Base-by-base conservation (phyloP, 2,329 filamentous ascomycete species). In the Apiospora arundinis region DNA sequence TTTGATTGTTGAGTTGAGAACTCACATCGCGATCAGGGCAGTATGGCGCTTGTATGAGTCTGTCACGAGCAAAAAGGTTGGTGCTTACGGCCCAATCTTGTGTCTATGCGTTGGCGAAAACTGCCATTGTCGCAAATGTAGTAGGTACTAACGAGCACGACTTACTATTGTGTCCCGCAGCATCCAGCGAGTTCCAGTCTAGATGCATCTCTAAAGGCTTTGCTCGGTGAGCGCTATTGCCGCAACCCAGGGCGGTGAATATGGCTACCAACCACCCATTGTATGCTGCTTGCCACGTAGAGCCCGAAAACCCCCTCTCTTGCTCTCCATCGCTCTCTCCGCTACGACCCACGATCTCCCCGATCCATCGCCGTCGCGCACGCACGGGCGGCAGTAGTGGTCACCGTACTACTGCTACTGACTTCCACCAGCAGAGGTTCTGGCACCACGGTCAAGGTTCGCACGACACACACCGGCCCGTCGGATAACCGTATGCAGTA, bases 381-480 rank as follows among this genome's bases (percentile, higher is more conserved):
- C 56, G 56, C 56, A 63, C 56, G 56, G 32, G 32, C 32, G 37
- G 12, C 40, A 45, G 42, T 45, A 12, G 16, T 18, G 12, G 28
- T 14, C 28, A 32, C 32, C 32, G 56, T 63, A 63, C 18, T 40
- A 40, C 32, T 6, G 8, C 32, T 32, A 32, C 32, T 32, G 32
- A 32, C 32, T 32, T 32, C 32, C 32, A 40, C 32, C n/a, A n/a
- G 18, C 56, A 63, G 9, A 63, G 32, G 56, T 2, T 40, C 56
- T 40, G 56, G 32, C 18, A 63, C 56, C 9, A 63, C 32, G 56
- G 56, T 63, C 32, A 63, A 37, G 28, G 56, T 63, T 63, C 32
- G 56, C 56, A 63, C 56, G 32, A 63, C 56, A n/a, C 56, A 63
- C 32, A 40, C 56, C 56, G 56, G 56, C 56, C 56, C 32, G 56